A percentile compares a stretch with the other conserved stretches of the same genome.
Evolutionary conservation across 192 early-diverging fungal genomes (phyloP).

Genomic region (Rhizophagus sp.): DNA sequence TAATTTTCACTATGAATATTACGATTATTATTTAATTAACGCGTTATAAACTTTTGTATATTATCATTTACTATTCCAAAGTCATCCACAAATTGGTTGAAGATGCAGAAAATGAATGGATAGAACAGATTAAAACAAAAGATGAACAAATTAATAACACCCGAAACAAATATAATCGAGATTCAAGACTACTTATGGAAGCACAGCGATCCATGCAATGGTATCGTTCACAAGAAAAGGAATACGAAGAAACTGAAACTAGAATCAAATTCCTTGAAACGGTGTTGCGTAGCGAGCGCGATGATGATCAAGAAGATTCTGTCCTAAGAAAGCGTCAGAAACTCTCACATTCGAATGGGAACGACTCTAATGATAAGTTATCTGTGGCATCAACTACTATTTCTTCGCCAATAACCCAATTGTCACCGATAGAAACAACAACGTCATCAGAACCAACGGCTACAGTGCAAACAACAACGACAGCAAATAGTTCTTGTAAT

Average conservation of each 20-base stretch:
- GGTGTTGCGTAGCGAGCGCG: constrained; percentile 51
- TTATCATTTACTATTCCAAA: background rate
- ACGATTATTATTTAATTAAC: background rate
- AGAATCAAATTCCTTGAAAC: constrained; percentile 63
- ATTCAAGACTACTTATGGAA: constrained; percentile 56
- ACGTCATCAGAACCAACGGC: background rate
- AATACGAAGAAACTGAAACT: constrained; percentile 59
- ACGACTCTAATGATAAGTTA: background rate
- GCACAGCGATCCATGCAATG: constrained; percentile 54
- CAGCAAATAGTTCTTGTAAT: background rate
- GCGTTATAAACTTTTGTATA: background rate
- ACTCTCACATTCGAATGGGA: background rate
- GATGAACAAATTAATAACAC: constrained; percentile 58
- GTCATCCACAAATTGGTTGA: constrained; percentile 69
- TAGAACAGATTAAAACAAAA: constrained; percentile 56
- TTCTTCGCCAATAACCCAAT: background rate
- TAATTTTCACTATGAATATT: background rate
- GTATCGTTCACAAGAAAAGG: constrained; percentile 49
- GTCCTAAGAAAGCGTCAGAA: constrained; percentile 1
- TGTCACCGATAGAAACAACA: background rate
- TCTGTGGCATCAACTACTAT: background rate
- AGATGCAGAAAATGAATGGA: constrained; percentile 69
- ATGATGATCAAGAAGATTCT: constrained; percentile 15
- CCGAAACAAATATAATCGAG: constrained; percentile 53
- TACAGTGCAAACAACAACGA: background rate